Percentiles rank a stretch among this genome's conserved stretches.
Evolutionary conservation across 139 green algal species (phyloP).

Genomic region (Eudorina sp.): DNA sequence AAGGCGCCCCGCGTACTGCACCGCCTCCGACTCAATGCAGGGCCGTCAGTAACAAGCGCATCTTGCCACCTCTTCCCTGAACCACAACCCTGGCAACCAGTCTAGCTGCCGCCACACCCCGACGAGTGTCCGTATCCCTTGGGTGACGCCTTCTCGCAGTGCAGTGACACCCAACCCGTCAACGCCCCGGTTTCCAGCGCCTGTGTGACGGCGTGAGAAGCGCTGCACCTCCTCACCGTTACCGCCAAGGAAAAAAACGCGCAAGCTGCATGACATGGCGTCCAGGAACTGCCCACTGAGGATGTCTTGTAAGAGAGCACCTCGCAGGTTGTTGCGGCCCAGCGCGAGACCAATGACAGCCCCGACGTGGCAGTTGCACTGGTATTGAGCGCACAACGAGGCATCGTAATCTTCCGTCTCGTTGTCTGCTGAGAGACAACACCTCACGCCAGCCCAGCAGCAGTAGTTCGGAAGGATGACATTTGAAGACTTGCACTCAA

Average conservation of each 20-base stretch:
- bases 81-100: too few species aligned
- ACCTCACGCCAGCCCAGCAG: slow-evolving; percentile 21
- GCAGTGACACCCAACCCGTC: too few species aligned
- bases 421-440: neutral
- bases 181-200: too few species aligned
- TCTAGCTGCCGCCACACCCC: too few species aligned
- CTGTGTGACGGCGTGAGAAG: too few species aligned
- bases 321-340: neutral
- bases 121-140: too few species aligned
- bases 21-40: too few species aligned
- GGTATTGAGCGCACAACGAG: neutral
- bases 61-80: too few species aligned
- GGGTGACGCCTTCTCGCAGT: too few species aligned
- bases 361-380: slow-evolving; percentile 10
- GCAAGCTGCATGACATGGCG: neutral
- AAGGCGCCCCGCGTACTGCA: too few species aligned
- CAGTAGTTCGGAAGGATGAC: neutral
- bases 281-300: neutral
- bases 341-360: neutral
- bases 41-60: too few species aligned
- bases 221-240: slow-evolving; percentile 33
- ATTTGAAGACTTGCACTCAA: neutral
- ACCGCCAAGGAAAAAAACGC: neutral
- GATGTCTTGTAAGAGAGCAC: neutral
- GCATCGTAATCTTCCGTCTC: neutral